phyloP scores from a whole-genome alignment of 495 filamentous ascomycete species.

The Margaritispora aquatica region DNA sequence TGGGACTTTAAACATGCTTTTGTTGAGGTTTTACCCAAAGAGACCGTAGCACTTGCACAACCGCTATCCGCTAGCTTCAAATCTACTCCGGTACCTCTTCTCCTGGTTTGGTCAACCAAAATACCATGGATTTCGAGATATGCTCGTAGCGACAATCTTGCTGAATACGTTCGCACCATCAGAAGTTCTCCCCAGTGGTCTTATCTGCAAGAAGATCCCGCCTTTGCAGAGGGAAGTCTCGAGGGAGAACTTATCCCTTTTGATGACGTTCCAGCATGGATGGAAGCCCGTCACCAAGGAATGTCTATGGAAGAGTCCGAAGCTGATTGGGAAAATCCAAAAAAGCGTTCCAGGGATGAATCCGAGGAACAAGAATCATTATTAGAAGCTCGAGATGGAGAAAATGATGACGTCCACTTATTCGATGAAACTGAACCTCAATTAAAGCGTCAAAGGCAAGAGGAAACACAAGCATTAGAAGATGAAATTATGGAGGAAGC shows the following conservation, averaged over 20 bases:
- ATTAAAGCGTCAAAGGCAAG: slow-evolving; percentile 18
- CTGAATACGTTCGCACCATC: slow-evolving; percentile 36
- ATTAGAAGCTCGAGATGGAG: neutral
- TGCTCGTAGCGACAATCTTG: slow-evolving; percentile 37
- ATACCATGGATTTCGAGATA: slow-evolving; percentile 35
- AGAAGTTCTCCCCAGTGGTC: slow-evolving; percentile 38
- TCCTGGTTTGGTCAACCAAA: slow-evolving; percentile 5
- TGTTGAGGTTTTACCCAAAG: slow-evolving; percentile 17
- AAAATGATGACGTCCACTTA: slow-evolving; percentile 17
- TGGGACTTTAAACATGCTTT: slow-evolving; percentile 38
- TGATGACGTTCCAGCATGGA: slow-evolving; percentile 15
- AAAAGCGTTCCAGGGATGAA: slow-evolving; percentile 16
- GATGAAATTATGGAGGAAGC: neutral
- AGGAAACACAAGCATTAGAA: neutral
- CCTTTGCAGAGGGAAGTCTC: slow-evolving; percentile 30
- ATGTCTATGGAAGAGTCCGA: neutral
- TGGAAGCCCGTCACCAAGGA: slow-evolving; percentile 6
- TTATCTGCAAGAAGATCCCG: slow-evolving; percentile 38
- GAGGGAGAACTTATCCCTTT: slow-evolving; percentile 24
- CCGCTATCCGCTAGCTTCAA: slow-evolving; percentile 32
- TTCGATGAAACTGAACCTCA: neutral
- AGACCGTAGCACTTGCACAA: slow-evolving; percentile 28
- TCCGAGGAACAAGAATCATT: slow-evolving; percentile 1
- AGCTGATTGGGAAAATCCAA: neutral
- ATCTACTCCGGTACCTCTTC: slow-evolving; percentile 20